phyloP scores from a whole-genome alignment of 2,329 filamentous ascomycete species.

The Bretziella fagacearum region DNA sequence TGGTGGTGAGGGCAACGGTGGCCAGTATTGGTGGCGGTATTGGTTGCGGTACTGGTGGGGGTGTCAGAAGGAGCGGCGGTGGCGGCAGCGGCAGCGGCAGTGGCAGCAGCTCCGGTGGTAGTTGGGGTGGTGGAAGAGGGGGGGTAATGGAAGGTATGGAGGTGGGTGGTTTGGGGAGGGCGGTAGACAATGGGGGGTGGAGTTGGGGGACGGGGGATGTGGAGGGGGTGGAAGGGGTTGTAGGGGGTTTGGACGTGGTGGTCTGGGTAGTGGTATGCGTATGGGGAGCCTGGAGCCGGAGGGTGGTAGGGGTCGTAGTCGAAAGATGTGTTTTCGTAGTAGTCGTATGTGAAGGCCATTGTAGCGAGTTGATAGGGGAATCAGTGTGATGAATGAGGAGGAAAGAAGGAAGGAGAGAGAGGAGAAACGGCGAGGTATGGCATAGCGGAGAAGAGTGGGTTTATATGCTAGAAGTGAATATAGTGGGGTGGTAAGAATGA shows the following conservation, averaged over 20 bases:
- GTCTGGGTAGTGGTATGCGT: no score
- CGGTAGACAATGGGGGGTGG: not conserved
- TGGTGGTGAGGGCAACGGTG: not conserved
- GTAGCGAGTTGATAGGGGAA: not conserved
- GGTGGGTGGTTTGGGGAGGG: not conserved
- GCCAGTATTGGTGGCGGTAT: not conserved
- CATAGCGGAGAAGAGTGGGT: not conserved
- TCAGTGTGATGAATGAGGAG: not conserved
- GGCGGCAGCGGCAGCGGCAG: not conserved
- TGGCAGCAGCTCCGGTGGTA: not conserved
- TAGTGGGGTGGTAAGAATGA: not conserved
- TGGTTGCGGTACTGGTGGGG: not conserved
- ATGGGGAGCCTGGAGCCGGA: no score
- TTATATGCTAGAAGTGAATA: not conserved
- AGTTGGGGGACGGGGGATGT: not conserved
- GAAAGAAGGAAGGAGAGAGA: not conserved
- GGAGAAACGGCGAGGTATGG: not conserved
- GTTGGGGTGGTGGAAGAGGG: not conserved
- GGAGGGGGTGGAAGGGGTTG: not conserved
- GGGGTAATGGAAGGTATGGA: not conserved
- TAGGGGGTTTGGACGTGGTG: no score
- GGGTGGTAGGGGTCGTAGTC: not conserved
- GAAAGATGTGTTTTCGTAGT: no score
- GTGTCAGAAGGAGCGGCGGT: not conserved
- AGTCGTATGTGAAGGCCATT: not conserved